phyloP scores from a whole-genome alignment of 345 rosid genomes.

The Eucalyptus pauciflora region DNA sequence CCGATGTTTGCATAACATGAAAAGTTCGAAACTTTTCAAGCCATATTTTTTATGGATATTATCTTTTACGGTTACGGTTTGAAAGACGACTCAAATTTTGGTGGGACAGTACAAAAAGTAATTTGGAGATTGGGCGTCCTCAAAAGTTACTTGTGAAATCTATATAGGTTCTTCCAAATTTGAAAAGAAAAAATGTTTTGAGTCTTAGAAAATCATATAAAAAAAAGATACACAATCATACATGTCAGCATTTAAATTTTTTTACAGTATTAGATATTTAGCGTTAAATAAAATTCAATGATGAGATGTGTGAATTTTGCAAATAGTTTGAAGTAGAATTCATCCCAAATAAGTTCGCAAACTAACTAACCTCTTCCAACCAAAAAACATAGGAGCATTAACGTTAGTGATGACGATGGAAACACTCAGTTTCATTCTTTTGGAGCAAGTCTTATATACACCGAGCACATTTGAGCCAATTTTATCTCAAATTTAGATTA shows the following conservation, averaged over 20 bases:
- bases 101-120: not conserved
- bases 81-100: not conserved
- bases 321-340: not conserved
- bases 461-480: not conserved
- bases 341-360: not conserved
- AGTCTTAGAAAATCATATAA: not conserved
- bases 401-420: not conserved
- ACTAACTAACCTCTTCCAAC: not conserved
- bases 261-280: not conserved
- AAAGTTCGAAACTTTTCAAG: not conserved
- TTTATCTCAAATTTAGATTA: not conserved
- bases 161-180: not conserved
- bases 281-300: not conserved
- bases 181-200: not conserved
- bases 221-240: not conserved
- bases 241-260: not conserved
- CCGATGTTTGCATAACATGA: not conserved
- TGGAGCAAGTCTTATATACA: not conserved
- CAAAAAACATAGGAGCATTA: not conserved
- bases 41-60: not conserved
- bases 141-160: not conserved
- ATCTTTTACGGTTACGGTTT: not conserved
- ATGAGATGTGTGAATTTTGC: not conserved
- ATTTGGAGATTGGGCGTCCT: not conserved
- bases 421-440: not conserved